Evolutionary conservation across 257 asterid genomes (phyloP).

Genomic region (Gardenia jasminoides): DNA sequence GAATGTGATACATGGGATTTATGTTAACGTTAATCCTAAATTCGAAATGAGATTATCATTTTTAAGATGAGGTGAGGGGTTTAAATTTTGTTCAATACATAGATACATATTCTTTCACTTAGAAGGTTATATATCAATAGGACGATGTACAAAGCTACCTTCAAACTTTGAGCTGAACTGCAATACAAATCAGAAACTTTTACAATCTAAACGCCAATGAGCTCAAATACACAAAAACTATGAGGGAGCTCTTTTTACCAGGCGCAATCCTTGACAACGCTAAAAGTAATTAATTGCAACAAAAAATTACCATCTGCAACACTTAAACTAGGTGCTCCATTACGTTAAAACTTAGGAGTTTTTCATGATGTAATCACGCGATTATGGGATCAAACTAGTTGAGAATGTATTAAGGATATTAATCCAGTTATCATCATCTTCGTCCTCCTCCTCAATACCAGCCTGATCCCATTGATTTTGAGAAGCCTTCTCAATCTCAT

Average conservation of each 20-base stretch:
- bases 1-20: background rate
- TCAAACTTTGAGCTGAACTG: background rate
- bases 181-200: background rate
- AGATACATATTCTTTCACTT: background rate
- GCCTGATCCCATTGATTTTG: slow-evolving; percentile 52
- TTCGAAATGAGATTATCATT: background rate
- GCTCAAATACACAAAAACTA: background rate
- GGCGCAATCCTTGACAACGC: background rate
- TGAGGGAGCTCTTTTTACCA: background rate
- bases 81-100: background rate
- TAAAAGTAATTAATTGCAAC: slow-evolving; percentile 11
- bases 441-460: slow-evolving; percentile 42
- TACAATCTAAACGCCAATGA: background rate
- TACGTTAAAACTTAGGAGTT: slow-evolving; percentile 39
- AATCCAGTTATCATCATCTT: slow-evolving; percentile 61
- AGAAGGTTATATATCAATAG: background rate
- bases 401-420: slow-evolving; percentile 64
- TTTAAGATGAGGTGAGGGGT: background rate
- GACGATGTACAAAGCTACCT: background rate
- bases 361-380: slow-evolving; percentile 13
- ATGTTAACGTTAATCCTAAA: too few relatives aligned
- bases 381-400: slow-evolving; percentile 49
- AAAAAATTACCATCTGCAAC: slow-evolving; percentile 2
- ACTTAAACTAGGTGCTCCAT: slow-evolving; percentile 32
- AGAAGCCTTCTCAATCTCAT: slow-evolving; percentile 49